phyloP scores from a whole-genome alignment of 202 grass and related monocot species.

The Sporobolus alterniflorus region DNA sequence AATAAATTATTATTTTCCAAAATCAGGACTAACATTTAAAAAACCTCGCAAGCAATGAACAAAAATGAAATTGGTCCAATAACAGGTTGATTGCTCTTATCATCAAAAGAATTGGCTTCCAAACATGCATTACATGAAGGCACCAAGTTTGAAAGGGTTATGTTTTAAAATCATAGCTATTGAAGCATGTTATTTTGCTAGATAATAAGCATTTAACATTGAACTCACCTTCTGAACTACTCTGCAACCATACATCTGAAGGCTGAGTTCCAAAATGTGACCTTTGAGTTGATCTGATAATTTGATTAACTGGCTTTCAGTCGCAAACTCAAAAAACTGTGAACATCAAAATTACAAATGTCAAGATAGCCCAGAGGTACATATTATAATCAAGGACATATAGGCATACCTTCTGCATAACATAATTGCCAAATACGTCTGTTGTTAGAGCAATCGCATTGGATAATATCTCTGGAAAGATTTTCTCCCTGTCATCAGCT shows the following conservation, averaged over 20 bases:
- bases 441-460: conserved; percentile 71
- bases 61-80: background rate
- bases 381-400: background rate
- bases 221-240: conserved; percentile 81
- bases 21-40: background rate
- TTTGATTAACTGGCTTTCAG: conserved; percentile 65
- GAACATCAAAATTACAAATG: conserved; percentile 2
- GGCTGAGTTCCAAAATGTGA: conserved; percentile 71
- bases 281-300: conserved; percentile 59
- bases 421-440: conserved; percentile 90
- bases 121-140: background rate
- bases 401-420: conserved; percentile 72
- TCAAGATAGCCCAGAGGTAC: conserved; percentile 7
- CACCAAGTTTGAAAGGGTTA: background rate
- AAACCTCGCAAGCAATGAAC: background rate
- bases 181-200: background rate
- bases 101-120: no score
- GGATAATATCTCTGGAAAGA: conserved; percentile 74
- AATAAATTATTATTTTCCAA: background rate
- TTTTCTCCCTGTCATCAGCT: conserved; percentile 55
- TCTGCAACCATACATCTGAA: conserved; percentile 89
- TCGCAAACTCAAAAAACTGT: conserved; percentile 83
- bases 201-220: conserved; percentile 6
- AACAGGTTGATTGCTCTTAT: background rate
- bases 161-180: background rate